Evolutionary conservation across 2,329 filamentous ascomycete species (phyloP).

Genomic region (Stemphylium lycopersici): DNA sequence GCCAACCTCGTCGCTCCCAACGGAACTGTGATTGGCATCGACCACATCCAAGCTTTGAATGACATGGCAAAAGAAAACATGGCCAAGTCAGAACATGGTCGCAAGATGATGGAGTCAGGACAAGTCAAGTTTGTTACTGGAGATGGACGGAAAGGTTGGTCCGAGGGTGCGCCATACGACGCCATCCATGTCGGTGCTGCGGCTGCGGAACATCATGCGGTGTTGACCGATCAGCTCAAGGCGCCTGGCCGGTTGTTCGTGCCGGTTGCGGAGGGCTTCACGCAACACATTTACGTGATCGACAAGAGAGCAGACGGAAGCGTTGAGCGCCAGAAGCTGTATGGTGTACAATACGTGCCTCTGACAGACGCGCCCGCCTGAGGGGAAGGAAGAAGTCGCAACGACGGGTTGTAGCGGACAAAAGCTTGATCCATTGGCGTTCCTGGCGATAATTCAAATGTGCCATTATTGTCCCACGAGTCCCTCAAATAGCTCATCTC

Average conservation of each 20-base stretch:
- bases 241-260: constrained; percentile 82
- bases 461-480: constrained; percentile 59
- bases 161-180: constrained; percentile 70
- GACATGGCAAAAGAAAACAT: constrained; percentile 52
- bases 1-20: constrained; percentile 71
- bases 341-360: constrained; percentile 78
- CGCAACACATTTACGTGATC: constrained; percentile 75
- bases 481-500: constrained; percentile 77
- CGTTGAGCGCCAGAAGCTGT: constrained; percentile 62
- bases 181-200: constrained; percentile 95
- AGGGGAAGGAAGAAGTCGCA: neutral
- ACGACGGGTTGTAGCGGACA: neutral
- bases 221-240: constrained; percentile 77
- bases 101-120: constrained; percentile 66
- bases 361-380: constrained; percentile 69
- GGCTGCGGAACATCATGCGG: constrained; percentile 73
- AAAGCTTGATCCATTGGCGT: neutral
- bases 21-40: constrained; percentile 55
- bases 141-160: constrained; percentile 62
- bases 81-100: constrained; percentile 51
- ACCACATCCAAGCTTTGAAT: constrained; percentile 57
- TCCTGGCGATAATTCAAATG: neutral
- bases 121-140: constrained; percentile 74
- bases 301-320: constrained; percentile 72
- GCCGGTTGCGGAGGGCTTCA: constrained; percentile 64